Evolutionary conservation across 2,329 filamentous ascomycete genomes (phyloP).

Genomic region (Sporothrix brunneoviolacea): DNA sequence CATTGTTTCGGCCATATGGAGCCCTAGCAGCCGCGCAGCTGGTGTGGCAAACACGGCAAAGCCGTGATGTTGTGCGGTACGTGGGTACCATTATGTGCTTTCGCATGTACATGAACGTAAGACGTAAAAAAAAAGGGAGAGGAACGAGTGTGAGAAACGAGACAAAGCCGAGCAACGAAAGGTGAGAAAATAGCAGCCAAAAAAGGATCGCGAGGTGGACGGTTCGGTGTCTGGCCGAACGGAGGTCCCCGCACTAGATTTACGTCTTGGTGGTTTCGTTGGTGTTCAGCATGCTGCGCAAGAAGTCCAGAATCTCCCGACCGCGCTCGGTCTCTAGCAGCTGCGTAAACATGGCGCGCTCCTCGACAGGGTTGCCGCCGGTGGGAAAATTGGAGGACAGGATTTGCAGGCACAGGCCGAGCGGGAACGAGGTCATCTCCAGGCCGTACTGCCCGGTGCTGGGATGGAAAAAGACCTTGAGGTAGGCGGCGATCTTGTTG

Average conservation of each 20-base stretch:
- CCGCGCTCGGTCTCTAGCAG: constrained; percentile 17
- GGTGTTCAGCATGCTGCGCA: constrained; percentile 16
- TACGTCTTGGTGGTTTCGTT: constrained; percentile 4
- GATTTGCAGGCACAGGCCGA: constrained; percentile 17
- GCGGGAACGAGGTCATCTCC: constrained; percentile 18
- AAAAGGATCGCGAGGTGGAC: too few species aligned
- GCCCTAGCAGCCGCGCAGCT: too few species aligned
- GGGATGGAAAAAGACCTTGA: constrained; percentile 19
- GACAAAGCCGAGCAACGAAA: not conserved
- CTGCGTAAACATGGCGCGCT: constrained; percentile 13
- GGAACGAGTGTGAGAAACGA: too few species aligned
- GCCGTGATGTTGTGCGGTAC: too few species aligned
- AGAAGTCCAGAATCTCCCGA: constrained; percentile 16
- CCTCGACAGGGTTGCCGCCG: not conserved
- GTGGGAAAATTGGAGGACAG: constrained; percentile 1
- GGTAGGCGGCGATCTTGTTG: constrained; percentile 12
- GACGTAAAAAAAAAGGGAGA: not conserved
- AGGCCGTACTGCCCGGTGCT: constrained; percentile 18
- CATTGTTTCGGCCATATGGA: too few species aligned
- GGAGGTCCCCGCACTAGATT: too few species aligned
- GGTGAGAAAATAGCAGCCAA: too few species aligned
- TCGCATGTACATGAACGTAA: too few species aligned
- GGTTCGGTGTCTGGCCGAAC: too few species aligned
- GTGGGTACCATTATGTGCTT: too few species aligned
- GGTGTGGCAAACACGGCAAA: too few species aligned